Conservation (phyloP, 1,139 yeast genomes). For the Candida sojae region DNA sequence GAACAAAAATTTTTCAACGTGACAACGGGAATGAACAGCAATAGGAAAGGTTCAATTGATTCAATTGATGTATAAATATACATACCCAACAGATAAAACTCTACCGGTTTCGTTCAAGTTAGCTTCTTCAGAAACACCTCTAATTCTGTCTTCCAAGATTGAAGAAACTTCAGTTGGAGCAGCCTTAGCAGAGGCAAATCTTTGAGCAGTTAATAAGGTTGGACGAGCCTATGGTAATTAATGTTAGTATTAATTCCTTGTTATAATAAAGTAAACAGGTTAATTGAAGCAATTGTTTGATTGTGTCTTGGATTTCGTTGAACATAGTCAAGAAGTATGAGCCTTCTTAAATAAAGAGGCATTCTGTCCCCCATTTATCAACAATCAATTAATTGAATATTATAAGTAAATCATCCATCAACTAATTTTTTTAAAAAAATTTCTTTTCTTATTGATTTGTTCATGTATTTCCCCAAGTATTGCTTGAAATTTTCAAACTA, state of each 20-base stretch:
- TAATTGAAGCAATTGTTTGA: no score
- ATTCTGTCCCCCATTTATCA: background rate
- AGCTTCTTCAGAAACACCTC: slow-evolving; percentile 98
- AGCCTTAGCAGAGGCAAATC: slow-evolving; percentile 96
- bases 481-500: background rate
- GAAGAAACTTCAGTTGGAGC: slow-evolving; percentile 99
- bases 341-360: no score
- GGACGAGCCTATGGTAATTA: slow-evolving; percentile 64
- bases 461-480: background rate
- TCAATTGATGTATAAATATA: slow-evolving; percentile 17
- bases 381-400: background rate
- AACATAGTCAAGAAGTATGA: no score
- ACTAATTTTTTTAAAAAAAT: background rate
- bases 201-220: slow-evolving; percentile 60
- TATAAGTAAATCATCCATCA: background rate
- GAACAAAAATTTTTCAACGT: slow-evolving; percentile 5
- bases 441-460: background rate
- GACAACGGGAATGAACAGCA: background rate
- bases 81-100: slow-evolving; percentile 95
- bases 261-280: background rate
- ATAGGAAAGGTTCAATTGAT: background rate
- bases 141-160: slow-evolving; percentile 97
- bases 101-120: slow-evolving; percentile 99
- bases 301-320: no score
- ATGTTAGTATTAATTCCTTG: slow-evolving; percentile 14